These are phyloP conservation scores for Allium sativum DNA, from an alignment of 106 monocot genomes.

Conservation along the genomic window DNA sequence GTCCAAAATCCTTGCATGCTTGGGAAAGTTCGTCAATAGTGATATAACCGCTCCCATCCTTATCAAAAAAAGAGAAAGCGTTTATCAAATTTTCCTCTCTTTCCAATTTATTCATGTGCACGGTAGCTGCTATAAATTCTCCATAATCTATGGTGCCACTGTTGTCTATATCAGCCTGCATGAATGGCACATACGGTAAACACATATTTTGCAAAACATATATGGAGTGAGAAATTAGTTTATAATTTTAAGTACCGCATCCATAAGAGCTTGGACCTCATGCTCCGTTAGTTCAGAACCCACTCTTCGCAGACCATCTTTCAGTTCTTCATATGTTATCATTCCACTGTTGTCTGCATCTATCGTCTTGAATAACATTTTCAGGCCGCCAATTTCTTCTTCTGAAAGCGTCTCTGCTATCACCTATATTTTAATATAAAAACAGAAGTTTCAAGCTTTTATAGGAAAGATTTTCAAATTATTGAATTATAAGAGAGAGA, in stretches of 20 bases:
- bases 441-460: background rate
- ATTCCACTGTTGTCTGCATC: constrained; percentile 50
- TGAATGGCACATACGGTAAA: background rate
- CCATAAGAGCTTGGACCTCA: constrained; percentile 47
- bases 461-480: background rate
- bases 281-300: constrained; percentile 30
- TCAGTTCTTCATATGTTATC: constrained; percentile 52
- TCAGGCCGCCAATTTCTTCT: constrained; percentile 64
- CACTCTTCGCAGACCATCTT: constrained; percentile 36
- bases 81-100: constrained; percentile 46
- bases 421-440: constrained; percentile 21
- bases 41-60: constrained; percentile 66
- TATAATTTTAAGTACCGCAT: constrained; percentile 14
- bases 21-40: constrained; percentile 62
- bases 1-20: constrained; percentile 47
- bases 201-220: background rate
- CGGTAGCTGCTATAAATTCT: constrained; percentile 59
- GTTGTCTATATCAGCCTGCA: constrained; percentile 70
- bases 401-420: constrained; percentile 65
- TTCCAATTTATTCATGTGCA: constrained; percentile 66
- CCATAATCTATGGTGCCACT: constrained; percentile 65
- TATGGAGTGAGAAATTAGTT: no score
- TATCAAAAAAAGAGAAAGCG: constrained; percentile 59
- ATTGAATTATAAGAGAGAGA: background rate
- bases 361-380: constrained; percentile 42